Conservation (phyloP, 1,284 basidiomycete genomes). For the Papiliotrema laurentii region DNA sequence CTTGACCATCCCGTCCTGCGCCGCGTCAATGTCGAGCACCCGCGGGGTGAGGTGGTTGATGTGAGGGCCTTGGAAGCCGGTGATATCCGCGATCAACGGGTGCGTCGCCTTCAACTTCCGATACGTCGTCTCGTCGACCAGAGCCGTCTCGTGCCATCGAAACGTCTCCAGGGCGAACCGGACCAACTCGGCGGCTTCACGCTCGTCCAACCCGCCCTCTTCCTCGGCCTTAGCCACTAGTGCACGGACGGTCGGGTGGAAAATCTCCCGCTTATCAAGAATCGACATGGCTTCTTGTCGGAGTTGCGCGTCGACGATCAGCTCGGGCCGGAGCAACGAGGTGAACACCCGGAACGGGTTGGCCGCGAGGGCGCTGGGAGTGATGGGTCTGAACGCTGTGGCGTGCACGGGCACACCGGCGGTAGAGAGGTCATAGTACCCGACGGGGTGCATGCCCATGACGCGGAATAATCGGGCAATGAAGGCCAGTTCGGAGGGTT, state of each 20-base stretch:
- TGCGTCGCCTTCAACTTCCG: conserved; percentile 36
- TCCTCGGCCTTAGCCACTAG: conserved; percentile 39
- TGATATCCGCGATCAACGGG: conserved; percentile 49
- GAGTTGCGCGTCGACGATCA: conserved; percentile 33
- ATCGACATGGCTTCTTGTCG: conserved; percentile 30
- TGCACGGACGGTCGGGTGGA: conserved; percentile 32
- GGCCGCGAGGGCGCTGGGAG: conserved; percentile 27
- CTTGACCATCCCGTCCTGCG: conserved; percentile 44
- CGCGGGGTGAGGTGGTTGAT: conserved; percentile 52
- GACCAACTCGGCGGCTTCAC: conserved; percentile 38
- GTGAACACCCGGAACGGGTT: conserved; percentile 51
- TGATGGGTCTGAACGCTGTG: conserved; percentile 47
- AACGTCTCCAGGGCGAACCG: conserved; percentile 45
- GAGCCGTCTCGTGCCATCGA: conserved; percentile 46
- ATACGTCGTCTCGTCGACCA: conserved; percentile 40
- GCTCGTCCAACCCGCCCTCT: conserved; percentile 24
- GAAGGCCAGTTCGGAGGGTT: conserved; percentile 39
- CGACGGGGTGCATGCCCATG: conserved; percentile 49
- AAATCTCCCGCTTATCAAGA: conserved; percentile 41
- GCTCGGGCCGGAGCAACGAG: conserved; percentile 43
- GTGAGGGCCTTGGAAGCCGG: conserved; percentile 48
- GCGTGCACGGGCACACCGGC: conserved; percentile 49
- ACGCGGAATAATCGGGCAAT: conserved; percentile 45
- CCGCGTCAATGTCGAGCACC: conserved; percentile 49
- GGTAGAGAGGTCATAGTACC: conserved; percentile 49